A percentile compares a stretch with the other conserved stretches of the same genome.
Conservation (phyloP, 2,329 filamentous ascomycete species). For the Lecanicillium sp. region DNA sequence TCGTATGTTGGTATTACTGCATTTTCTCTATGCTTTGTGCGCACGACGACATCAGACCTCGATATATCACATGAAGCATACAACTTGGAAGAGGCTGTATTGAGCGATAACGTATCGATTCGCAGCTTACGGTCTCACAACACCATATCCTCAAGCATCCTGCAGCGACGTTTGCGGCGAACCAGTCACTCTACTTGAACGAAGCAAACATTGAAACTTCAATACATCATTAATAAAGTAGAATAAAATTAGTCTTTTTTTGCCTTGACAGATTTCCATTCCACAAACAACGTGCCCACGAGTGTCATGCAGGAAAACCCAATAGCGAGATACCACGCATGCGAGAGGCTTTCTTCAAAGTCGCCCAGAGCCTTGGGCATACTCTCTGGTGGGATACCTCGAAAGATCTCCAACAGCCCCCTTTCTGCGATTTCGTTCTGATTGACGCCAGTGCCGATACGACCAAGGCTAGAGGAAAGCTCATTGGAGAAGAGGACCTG, state of each 20-base stretch:
- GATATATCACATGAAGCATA: too few species aligned
- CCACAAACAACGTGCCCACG: slow-evolving; percentile 20
- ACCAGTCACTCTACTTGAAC: neutral
- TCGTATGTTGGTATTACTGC: too few species aligned
- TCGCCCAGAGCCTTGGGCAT: neutral
- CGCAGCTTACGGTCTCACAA: too few species aligned
- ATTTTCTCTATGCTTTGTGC: too few species aligned
- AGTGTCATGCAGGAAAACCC: slow-evolving; percentile 20
- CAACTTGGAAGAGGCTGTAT: too few species aligned
- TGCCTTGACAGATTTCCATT: slow-evolving; percentile 25
- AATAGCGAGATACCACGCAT: slow-evolving; percentile 21
- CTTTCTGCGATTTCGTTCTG: neutral
- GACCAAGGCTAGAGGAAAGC: slow-evolving; percentile 12
- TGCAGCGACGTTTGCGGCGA: too few species aligned
- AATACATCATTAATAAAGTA: neutral
- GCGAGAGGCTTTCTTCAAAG: slow-evolving; percentile 15
- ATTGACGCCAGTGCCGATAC: slow-evolving; percentile 1
- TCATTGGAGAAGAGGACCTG: slow-evolving; percentile 19
- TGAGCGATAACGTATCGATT: too few species aligned
- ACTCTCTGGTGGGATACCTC: neutral
- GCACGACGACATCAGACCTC: too few species aligned
- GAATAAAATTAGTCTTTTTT: slow-evolving; percentile 5
- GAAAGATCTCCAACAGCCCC: slow-evolving; percentile 6
- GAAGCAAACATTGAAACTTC: neutral
- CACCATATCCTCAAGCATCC: too few species aligned